phyloP scores from a whole-genome alignment of 2,329 filamentous ascomycete species.

The Ophiostoma tasmaniense region DNA sequence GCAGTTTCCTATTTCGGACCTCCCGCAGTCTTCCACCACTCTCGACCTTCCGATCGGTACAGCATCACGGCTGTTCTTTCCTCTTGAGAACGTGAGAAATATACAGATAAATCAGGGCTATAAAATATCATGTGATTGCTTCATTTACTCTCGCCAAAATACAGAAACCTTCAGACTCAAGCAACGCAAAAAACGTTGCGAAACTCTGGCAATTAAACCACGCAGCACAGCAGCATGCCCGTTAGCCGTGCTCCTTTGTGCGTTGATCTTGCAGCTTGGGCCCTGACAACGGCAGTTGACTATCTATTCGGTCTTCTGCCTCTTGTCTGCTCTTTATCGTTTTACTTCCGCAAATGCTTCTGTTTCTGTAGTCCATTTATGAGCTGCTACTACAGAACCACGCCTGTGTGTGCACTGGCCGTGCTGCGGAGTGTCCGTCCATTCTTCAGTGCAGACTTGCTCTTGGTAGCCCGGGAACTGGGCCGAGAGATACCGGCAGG shows the following conservation, averaged over 20 bases:
- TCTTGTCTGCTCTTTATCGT: background rate
- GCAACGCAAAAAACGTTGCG: background rate
- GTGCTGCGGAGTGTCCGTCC: background rate
- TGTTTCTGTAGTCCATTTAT: background rate
- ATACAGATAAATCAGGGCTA: background rate
- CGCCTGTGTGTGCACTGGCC: background rate
- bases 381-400: conserved; percentile 1
- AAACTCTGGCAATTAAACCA: background rate
- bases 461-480: background rate
- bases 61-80: background rate
- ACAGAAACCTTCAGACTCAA: background rate
- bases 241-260: background rate
- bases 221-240: background rate
- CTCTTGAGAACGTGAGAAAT: background rate
- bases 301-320: background rate
- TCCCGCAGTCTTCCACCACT: background rate
- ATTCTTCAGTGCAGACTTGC: background rate
- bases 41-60: background rate
- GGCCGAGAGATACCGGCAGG: background rate
- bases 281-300: background rate
- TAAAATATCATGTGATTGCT: background rate
- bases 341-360: background rate
- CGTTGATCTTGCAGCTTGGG: background rate
- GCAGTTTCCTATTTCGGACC: background rate
- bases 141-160: background rate